Evolutionary conservation across 768 basidiomycete genomes (phyloP), one percentile per base, ranked within the genome.

Genomic region (Lentinula lateritia): DNA sequence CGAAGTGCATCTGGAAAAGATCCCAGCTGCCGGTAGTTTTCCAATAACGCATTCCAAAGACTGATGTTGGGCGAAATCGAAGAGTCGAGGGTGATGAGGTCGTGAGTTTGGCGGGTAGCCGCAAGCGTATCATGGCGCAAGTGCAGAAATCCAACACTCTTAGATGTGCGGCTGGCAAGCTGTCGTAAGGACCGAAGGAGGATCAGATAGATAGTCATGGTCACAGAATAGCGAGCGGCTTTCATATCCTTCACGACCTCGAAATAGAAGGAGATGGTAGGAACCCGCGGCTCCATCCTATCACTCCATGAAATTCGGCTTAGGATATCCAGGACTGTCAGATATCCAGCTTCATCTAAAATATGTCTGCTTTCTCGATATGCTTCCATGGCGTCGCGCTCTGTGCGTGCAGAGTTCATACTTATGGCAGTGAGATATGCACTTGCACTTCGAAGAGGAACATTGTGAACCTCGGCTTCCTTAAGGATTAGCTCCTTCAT

Each of bases 11-110:
- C 89, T 0, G 74, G 75, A 63, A 88, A 90, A 62, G 84, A 85
- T 5, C 85, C 86, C 6, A 88, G 78, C n/a, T 86, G 87, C 66
- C 90, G 86, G 72, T 95, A 98, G 0, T 92, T 87, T 71, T 92
- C 85, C 90, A 97, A 92, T 63, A 97, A 75, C 67, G 91, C 84
- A 69, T 94, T 95, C 82, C 90, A 87, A 12, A 93, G 77, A 2
- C 76, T 72, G 12, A 76, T 73, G 65, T 93, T 88, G 2, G 92
- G 89, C 8, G 87, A 80, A 61, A 95, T 73, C n/a, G 84, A 80
- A 13, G 88, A 79, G 67, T 95, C 92, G 45, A 95, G 77, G n/a
- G 85, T 87, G 68, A 96, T 79, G 60, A 85, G 77, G 62, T 90
- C 84, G 70, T 95, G 92, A 7, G 87, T 79, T 8, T 86, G 83